Evolutionary conservation across 2,329 filamentous ascomycete genomes (phyloP).

Genomic region (Trichoderma simmonsii): DNA sequence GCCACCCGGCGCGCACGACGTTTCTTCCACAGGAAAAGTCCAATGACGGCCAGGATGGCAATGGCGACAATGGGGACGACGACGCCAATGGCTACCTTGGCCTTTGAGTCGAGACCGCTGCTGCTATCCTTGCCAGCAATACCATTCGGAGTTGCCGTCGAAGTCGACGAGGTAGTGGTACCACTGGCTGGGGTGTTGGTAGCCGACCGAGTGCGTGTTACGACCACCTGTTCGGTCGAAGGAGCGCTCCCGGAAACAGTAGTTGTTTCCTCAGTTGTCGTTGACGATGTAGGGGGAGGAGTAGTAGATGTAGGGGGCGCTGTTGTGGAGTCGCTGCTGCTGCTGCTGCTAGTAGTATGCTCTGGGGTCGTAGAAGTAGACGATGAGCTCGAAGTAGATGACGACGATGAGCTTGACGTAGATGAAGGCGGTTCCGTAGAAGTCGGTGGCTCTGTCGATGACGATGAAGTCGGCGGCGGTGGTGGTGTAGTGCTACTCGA

Average conservation of each 20-base stretch:
- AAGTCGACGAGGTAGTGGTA: slow-evolving; percentile 26
- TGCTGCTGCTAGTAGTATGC: neutral
- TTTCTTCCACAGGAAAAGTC: slow-evolving; percentile 82
- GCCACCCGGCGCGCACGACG: slow-evolving; percentile 80
- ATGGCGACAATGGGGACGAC: slow-evolving; percentile 90
- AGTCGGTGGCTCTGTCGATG: slow-evolving; percentile 10
- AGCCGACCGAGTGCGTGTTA: slow-evolving; percentile 27
- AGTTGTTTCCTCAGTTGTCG: neutral
- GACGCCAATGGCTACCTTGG: slow-evolving; percentile 86
- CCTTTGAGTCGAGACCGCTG: slow-evolving; percentile 51
- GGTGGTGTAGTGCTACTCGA: neutral
- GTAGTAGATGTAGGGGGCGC: neutral
- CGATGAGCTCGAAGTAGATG: neutral
- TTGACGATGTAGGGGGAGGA: neutral
- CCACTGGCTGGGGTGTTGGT: slow-evolving; percentile 10
- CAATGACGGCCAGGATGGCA: slow-evolving; percentile 71
- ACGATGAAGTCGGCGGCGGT: slow-evolving; percentile 10
- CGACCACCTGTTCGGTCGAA: slow-evolving; percentile 25
- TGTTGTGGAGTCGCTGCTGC: neutral
- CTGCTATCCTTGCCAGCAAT: neutral
- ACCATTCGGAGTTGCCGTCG: slow-evolving; percentile 25
- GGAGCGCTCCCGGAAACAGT: slow-evolving; percentile 1
- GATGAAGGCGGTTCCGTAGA: slow-evolving; percentile 10
- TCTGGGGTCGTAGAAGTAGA: slow-evolving; percentile 8
- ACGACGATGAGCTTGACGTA: slow-evolving; percentile 17